Base-by-base conservation (phyloP, 2,329 filamentous ascomycete species). In the Blastomyces silverae region DNA sequence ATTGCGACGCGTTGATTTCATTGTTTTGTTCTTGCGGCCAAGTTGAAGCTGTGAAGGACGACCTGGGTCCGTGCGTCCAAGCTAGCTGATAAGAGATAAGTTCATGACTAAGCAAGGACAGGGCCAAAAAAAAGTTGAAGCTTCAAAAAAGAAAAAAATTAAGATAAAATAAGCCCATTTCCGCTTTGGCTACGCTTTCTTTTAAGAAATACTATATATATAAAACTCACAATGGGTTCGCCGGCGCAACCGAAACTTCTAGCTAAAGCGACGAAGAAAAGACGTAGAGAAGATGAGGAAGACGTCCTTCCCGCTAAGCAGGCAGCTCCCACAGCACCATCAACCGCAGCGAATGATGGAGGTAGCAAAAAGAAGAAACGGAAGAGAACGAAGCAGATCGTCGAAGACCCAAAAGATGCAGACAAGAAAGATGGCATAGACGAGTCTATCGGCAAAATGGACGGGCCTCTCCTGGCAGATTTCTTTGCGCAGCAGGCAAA, bases 401-500 rank as follows among this genome's bases (percentile, higher is more conserved):
- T 66, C 69, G 61, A 69, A 71, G 69, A 71, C 60, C 69, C 69
- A 55, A 74, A 73, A 59, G 68, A 72, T 25, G 70, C 72, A 65
- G 87, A 91, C 73, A 82, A 86, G 55, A 86, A 91, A 71, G 84
- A 88, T 44, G 88, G 89, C 7, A 80, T 97, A 69, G 96, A 97
- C 78, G 86, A 85, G 68, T 85, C 89, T 3, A 90, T 97, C 74
- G 85, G 87, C 56, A 85, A 86, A 66, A 92, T 97, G 88, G 91
- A 96, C 75, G 88, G 86, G 66, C 85, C 88, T 69, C 82, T 97
- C 53, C 80, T 97, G 58, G 90, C 92, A 1, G 93, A 97, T 75
- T 87, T 96, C 75, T 82, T 97, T 67, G 89, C 89, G 7, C 88
- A 94, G 73, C 86, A 89, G 73, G 88, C 90, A 63, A 86, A 84